Evolutionary conservation across 176 grass and related monocot species (phyloP), one percentile per base, ranked within the genome.

Genomic region (Aechmea fasciata): DNA sequence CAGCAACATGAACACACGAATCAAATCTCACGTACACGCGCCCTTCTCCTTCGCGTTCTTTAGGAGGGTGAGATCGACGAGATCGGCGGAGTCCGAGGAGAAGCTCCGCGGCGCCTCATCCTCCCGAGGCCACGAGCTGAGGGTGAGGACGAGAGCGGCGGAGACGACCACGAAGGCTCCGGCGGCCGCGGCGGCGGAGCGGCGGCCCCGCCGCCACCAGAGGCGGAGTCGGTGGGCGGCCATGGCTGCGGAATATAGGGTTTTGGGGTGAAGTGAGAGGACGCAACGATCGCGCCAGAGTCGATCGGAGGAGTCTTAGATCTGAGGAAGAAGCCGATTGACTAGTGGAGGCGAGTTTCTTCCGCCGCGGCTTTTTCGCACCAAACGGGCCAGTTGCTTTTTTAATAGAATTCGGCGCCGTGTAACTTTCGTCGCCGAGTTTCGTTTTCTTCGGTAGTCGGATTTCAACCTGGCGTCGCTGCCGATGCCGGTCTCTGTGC

Each of bases 41-140:
- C 89, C 89, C 78, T 87, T 92, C 77, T 87, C 84, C 69, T 82
- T 23, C 50, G 93, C 84, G 23, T 69, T 51, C 10, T 51, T 67
- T n/a, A 92, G 68, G 69, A 92, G 79, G 19, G 89, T 97, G 68
- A 92, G 86, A 33, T 14, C 71, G 11, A 97, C 89, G 68, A 97
- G 76, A 49, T 71, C 52, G 48, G 85, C 52, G 48, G 75, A 69
- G 59, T 65, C 52, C n/a, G 11, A 69, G 28, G 75, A 69, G 25
- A 66, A 77, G 62, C 51, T 48, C 11, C 3, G 62, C 75, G 3
- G 66, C 66, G 33, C 24, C 29, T 13, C 55, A 22, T 61, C 55
- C 15, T 33, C 65, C 29, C 28, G 29, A 13, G 11, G 17, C 55
- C 55, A 61, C 17, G 55, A 67, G 26, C 29, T 14, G 2, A 17